These are phyloP conservation scores for Spirogloea muscicola DNA, from an alignment of 139 green algal genomes.

Conservation along the genomic window DNA sequence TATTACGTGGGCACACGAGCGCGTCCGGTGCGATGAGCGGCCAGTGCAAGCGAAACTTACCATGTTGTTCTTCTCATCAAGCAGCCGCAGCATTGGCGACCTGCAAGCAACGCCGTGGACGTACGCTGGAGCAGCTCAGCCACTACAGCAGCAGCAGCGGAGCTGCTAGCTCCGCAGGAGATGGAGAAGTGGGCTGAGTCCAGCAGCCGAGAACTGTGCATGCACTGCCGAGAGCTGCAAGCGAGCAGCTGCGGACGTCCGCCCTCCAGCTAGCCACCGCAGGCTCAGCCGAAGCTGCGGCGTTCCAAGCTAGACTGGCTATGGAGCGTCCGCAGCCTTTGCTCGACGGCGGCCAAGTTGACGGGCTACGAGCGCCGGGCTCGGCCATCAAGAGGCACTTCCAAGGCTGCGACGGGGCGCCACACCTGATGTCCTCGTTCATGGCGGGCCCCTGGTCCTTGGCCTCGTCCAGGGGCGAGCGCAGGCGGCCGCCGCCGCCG, in stretches of 20 bases:
- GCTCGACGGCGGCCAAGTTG: background rate
- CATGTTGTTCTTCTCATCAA: conserved; percentile 12
- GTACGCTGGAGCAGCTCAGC: background rate
- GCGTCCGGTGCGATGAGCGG: no score
- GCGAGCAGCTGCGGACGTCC: no score
- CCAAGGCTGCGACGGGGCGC: background rate
- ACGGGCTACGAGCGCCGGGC: background rate
- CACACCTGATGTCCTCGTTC: conserved; percentile 11
- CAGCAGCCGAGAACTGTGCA: no score
- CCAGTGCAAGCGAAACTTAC: no score
- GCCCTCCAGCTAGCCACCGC: no score
- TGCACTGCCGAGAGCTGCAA: no score
- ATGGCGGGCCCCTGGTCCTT: conserved; percentile 1
- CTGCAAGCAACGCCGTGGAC: conserved; percentile 20
- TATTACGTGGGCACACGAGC: background rate
- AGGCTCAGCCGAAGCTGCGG: background rate
- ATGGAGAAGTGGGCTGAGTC: background rate
- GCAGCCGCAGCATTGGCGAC: background rate
- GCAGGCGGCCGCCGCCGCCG: no score
- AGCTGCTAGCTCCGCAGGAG: background rate
- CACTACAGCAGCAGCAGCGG: background rate
- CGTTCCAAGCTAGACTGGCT: background rate
- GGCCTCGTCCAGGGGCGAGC: no score
- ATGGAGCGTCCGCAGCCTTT: no score
- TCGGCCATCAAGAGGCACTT: background rate